phyloP scores from a whole-genome alignment of 768 basidiomycete species.

The Amanita muscaria region DNA sequence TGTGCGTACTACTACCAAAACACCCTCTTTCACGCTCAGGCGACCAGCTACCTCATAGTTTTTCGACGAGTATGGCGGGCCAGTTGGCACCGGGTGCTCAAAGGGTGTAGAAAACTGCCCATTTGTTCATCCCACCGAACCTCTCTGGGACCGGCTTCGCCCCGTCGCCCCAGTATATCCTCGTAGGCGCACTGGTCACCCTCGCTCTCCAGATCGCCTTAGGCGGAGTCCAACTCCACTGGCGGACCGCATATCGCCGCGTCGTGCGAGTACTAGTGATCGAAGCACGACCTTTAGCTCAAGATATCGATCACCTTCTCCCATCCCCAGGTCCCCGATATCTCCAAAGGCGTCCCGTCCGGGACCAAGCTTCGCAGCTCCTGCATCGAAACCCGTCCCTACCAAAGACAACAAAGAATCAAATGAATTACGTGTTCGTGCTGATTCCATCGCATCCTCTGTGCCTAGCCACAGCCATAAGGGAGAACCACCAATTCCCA shows the following conservation, averaged over 20 bases:
- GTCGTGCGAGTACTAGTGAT: background rate
- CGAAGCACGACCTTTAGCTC: background rate
- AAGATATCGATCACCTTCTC: background rate
- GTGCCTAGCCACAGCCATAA: constrained; percentile 1
- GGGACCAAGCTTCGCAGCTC: background rate
- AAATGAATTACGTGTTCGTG: background rate
- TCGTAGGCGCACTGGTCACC: background rate
- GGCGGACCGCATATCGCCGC: background rate
- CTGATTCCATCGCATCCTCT: constrained; percentile 10
- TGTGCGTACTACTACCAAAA: constrained; percentile 14
- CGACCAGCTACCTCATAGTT: background rate
- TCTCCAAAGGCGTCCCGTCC: background rate
- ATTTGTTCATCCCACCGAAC: constrained; percentile 22
- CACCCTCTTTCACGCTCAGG: no score
- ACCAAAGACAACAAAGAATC: background rate
- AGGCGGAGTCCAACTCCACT: background rate
- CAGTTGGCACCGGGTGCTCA: constrained; percentile 9
- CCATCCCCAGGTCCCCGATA: background rate
- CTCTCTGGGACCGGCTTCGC: constrained; percentile 14
- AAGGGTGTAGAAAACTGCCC: constrained; percentile 9
- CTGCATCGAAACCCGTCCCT: background rate
- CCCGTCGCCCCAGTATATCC: background rate
- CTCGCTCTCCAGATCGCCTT: background rate
- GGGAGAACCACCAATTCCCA: background rate
- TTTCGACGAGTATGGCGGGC: constrained; percentile 13